Evolutionary conservation across 768 basidiomycete species (phyloP).

Genomic region (Tulasnella sp.): DNA sequence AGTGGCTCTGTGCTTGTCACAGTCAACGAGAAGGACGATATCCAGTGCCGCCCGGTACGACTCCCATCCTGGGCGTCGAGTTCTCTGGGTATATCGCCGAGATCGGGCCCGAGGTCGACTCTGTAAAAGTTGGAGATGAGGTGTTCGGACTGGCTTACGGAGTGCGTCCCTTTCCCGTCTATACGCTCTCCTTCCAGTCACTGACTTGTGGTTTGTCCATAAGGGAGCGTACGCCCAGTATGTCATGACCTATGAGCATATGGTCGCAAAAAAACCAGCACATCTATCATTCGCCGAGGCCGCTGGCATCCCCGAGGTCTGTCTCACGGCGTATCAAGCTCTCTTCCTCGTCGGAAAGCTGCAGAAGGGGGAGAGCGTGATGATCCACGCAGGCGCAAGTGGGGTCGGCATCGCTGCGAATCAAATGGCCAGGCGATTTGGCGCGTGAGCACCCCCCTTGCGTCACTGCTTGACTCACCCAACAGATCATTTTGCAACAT

Average conservation of each 20-base stretch:
- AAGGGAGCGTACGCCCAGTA: constrained; percentile 91
- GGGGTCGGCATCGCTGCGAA: constrained; percentile 84
- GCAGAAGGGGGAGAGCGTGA: constrained; percentile 57
- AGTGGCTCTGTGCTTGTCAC: no score
- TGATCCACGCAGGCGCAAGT: constrained; percentile 85
- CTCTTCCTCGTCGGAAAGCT: constrained; percentile 57
- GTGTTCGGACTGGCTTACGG: constrained; percentile 73
- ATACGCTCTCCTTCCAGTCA: constrained; percentile 7
- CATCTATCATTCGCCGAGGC: constrained; percentile 74
- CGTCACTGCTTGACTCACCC: neutral
- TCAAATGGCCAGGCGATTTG: constrained; percentile 65
- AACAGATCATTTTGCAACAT: neutral
- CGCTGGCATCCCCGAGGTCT: constrained; percentile 79
- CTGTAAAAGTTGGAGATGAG: constrained; percentile 55
- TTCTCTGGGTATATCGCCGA: constrained; percentile 60
- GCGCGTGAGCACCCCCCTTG: constrained; percentile 44
- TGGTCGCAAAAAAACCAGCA: constrained; percentile 62
- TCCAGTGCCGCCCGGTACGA: constrained; percentile 64
- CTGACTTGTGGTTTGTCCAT: no score
- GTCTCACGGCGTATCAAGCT: constrained; percentile 69
- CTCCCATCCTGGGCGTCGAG: constrained; percentile 73
- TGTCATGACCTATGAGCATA: constrained; percentile 51
- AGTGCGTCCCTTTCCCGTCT: constrained; percentile 38
- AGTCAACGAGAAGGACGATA: constrained; percentile 36
- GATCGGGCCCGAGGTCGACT: constrained; percentile 39